Percentiles rank a stretch among this genome's conserved stretches.
phyloP scores from a whole-genome alignment of 768 basidiomycete genomes.

The Mrakia frigida region DNA sequence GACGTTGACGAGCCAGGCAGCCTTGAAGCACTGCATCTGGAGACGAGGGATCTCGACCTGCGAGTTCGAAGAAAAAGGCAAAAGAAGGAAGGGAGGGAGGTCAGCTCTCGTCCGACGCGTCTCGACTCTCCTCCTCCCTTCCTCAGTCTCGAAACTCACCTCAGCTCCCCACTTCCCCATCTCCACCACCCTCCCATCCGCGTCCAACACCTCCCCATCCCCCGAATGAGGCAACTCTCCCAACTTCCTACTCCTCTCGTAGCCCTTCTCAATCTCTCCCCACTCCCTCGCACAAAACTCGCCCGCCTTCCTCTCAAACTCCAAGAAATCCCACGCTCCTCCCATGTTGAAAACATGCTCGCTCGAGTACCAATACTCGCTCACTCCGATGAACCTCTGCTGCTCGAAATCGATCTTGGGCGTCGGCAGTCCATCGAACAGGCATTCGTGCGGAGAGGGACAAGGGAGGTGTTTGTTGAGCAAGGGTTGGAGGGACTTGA shows the following conservation, averaged over 20 bases:
- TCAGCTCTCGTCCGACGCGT: too few relatives aligned
- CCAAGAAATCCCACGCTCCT: slow-evolving; percentile 90
- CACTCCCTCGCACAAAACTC: slow-evolving; percentile 77
- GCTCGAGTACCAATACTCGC: slow-evolving; percentile 99
- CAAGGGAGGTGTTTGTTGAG: slow-evolving; percentile 82
- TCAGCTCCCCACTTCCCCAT: slow-evolving; percentile 44
- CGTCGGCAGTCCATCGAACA: slow-evolving; percentile 90
- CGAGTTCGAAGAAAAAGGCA: background rate
- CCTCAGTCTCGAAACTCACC: slow-evolving; percentile 44
- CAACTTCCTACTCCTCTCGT: slow-evolving; percentile 48
- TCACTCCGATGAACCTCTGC: slow-evolving; percentile 79
- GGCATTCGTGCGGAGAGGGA: slow-evolving; percentile 53
- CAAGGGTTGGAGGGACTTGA: slow-evolving; percentile 64
- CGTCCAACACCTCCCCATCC: slow-evolving; percentile 43
- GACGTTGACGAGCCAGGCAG: slow-evolving; percentile 95
- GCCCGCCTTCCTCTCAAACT: slow-evolving; percentile 88
- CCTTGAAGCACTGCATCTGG: slow-evolving; percentile 99
- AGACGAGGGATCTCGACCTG: slow-evolving; percentile 75
- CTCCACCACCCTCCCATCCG: slow-evolving; percentile 25
- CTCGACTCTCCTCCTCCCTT: too few relatives aligned
- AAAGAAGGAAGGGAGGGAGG: background rate
- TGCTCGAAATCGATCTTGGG: slow-evolving; percentile 88
- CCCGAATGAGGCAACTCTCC: slow-evolving; percentile 47
- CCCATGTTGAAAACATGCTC: slow-evolving; percentile 85
- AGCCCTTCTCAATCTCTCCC: slow-evolving; percentile 57